Conservation (phyloP, 805 yeast species). For the Teunomyces stri region DNA sequence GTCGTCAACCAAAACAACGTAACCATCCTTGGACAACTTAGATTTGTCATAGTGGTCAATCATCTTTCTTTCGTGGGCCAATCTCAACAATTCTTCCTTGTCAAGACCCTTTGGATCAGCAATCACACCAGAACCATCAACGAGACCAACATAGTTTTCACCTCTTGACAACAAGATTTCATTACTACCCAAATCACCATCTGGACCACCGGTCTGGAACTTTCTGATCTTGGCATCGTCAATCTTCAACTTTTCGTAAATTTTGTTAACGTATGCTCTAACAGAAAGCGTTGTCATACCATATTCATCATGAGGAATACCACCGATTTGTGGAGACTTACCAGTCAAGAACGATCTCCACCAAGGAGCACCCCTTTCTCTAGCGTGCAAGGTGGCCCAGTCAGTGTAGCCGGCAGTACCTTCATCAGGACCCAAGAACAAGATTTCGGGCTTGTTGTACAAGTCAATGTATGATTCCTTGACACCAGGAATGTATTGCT, state of each 20-base stretch:
- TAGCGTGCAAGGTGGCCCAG: slow-evolving; percentile 97
- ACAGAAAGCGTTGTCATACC: slow-evolving; percentile 98
- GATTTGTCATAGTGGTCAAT: slow-evolving; percentile 65
- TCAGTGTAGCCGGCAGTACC: slow-evolving; percentile 94
- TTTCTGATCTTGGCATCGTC: slow-evolving; percentile 61
- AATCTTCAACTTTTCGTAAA: slow-evolving; percentile 74
- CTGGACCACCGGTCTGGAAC: slow-evolving; percentile 98
- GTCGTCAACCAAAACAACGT: slow-evolving; percentile 82
- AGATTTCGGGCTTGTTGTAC: slow-evolving; percentile 79
- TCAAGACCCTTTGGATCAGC: slow-evolving; percentile 90
- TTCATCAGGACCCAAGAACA: slow-evolving; percentile 99
- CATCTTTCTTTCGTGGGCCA: slow-evolving; percentile 77
- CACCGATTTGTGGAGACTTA: slow-evolving; percentile 87
- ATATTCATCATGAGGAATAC: slow-evolving; percentile 96
- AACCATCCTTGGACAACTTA: slow-evolving; percentile 72
- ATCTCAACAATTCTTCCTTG: slow-evolving; percentile 69
- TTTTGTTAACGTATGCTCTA: slow-evolving; percentile 83
- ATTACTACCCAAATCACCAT: slow-evolving; percentile 95
- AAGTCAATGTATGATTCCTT: slow-evolving; percentile 84
- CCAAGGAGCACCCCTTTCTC: slow-evolving; percentile 89
- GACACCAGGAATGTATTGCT: slow-evolving; percentile 66
- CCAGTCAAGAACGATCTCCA: slow-evolving; percentile 99
- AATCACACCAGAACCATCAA: slow-evolving; percentile 94
- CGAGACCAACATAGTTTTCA: slow-evolving; percentile 82
- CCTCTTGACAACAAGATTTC: slow-evolving; percentile 83